Percentiles rank a stretch among this genome's conserved stretches.
Conservation (phyloP, 2,329 filamentous ascomycete species). For the Fusarium circinatum region DNA sequence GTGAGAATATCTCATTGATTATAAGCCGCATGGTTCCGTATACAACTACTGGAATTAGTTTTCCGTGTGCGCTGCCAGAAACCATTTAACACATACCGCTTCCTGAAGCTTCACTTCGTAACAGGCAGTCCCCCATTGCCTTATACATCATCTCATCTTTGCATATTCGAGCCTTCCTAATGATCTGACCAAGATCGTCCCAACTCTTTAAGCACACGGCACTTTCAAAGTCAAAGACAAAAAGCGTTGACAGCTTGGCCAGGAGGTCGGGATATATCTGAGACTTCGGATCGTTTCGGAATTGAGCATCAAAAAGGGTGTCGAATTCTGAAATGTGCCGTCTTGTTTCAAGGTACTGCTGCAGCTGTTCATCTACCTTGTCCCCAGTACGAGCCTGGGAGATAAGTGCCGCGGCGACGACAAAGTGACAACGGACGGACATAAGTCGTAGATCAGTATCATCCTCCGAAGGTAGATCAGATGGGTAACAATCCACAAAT, state of each 20-base stretch:
- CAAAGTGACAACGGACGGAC: slow-evolving; percentile 76
- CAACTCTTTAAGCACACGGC: slow-evolving; percentile 73
- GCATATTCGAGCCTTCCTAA: slow-evolving; percentile 61
- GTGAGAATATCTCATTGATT: slow-evolving; percentile 72
- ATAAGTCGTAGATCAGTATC: slow-evolving; percentile 65
- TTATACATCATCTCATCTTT: slow-evolving; percentile 62
- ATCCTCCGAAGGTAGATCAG: slow-evolving; percentile 54
- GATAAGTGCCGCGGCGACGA: slow-evolving; percentile 64
- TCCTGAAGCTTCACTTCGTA: slow-evolving; percentile 63
- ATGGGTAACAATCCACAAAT: slow-evolving; percentile 63
- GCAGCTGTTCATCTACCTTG: slow-evolving; percentile 60
- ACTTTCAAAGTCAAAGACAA: slow-evolving; percentile 84
- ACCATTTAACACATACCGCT: slow-evolving; percentile 54
- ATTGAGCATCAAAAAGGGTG: slow-evolving; percentile 61
- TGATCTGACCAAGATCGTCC: slow-evolving; percentile 70
- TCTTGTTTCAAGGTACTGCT: slow-evolving; percentile 70
- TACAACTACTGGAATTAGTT: slow-evolving; percentile 52
- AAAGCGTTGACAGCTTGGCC: slow-evolving; percentile 71
- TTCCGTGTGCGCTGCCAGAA: not conserved
- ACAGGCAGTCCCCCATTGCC: slow-evolving; percentile 72
- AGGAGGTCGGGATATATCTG: slow-evolving; percentile 63
- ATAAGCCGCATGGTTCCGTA: slow-evolving; percentile 70
- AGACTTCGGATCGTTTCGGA: slow-evolving; percentile 53
- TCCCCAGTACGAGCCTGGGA: slow-evolving; percentile 64
- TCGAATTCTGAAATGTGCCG: slow-evolving; percentile 71